phyloP scores from a whole-genome alignment of 768 basidiomycete genomes.

The Kwoniella pini region DNA sequence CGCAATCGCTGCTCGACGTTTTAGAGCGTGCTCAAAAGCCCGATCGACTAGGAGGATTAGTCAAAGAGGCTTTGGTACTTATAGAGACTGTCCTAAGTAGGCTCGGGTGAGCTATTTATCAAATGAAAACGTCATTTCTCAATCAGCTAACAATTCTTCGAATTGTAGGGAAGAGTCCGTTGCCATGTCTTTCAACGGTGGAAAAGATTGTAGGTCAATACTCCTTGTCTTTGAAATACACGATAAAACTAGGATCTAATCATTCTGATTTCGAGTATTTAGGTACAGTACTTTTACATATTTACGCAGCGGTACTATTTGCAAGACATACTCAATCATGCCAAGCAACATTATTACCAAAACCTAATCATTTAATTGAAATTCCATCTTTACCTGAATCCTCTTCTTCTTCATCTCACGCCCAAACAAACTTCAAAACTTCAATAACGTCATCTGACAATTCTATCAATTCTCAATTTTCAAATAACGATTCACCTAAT shows the following conservation, averaged over 20 bases:
- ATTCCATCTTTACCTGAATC: background rate
- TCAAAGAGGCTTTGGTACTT: constrained; percentile 78
- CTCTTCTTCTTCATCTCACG: constrained; percentile 3
- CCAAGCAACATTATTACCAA: background rate
- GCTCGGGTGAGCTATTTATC: constrained; percentile 67
- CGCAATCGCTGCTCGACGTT: constrained; percentile 26
- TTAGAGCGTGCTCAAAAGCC: constrained; percentile 29
- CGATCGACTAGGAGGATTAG: constrained; percentile 39
- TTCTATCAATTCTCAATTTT: constrained; percentile 27
- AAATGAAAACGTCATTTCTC: background rate
- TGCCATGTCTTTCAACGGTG: constrained; percentile 95
- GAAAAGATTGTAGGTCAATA: constrained; percentile 79
- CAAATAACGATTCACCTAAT: constrained; percentile 22
- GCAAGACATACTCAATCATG: constrained; percentile 26
- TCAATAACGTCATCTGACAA: constrained; percentile 7
- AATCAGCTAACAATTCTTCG: background rate
- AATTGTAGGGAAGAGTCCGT: constrained; percentile 62
- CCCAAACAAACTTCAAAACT: background rate
- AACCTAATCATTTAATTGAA: constrained; percentile 46
- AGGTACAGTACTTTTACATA: constrained; percentile 95
- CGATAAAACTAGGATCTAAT: too few relatives aligned
- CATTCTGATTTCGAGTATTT: background rate
- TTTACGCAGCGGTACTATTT: constrained; percentile 72
- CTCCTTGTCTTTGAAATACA: too few relatives aligned
- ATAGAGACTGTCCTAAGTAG: constrained; percentile 74